phyloP scores from a whole-genome alignment of 202 grass and related monocot species.

The Panicum hallii region DNA sequence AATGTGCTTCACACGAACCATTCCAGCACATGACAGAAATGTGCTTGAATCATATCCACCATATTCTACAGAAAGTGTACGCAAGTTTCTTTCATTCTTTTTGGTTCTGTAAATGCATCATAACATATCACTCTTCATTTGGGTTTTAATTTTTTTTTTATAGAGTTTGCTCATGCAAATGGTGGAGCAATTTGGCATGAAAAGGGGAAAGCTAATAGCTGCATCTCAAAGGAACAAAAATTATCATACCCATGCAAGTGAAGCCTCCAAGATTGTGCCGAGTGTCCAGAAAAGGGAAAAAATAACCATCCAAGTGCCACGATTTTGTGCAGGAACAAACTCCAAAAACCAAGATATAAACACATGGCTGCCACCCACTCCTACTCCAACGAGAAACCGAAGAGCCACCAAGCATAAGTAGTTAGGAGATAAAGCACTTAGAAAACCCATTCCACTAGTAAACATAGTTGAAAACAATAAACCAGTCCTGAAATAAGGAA shows the following conservation, averaged over 20 bases:
- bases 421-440: conserved; percentile 81
- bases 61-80: background rate
- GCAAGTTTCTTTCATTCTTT: background rate
- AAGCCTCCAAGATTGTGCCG: conserved; percentile 82
- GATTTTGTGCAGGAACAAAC: conserved; percentile 79
- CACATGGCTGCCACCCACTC: conserved; percentile 79
- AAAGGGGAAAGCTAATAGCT: background rate
- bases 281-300: conserved; percentile 77
- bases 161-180: background rate
- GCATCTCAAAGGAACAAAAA: conserved; percentile 14
- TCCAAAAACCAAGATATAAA: conserved; percentile 92
- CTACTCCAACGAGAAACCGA: conserved; percentile 80
- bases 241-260: conserved; percentile 82
- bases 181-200: conserved; percentile 9
- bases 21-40: background rate
- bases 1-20: background rate
- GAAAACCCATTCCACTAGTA: conserved; percentile 67
- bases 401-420: conserved; percentile 69
- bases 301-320: conserved; percentile 84
- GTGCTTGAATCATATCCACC: background rate
- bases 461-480: conserved; percentile 82
- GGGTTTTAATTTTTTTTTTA: background rate
- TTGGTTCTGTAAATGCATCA: background rate
- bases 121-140: background rate
- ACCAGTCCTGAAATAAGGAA: conserved; percentile 75